Conservation (phyloP, 2,329 filamentous ascomycete genomes). For the Xylaria sp. region DNA sequence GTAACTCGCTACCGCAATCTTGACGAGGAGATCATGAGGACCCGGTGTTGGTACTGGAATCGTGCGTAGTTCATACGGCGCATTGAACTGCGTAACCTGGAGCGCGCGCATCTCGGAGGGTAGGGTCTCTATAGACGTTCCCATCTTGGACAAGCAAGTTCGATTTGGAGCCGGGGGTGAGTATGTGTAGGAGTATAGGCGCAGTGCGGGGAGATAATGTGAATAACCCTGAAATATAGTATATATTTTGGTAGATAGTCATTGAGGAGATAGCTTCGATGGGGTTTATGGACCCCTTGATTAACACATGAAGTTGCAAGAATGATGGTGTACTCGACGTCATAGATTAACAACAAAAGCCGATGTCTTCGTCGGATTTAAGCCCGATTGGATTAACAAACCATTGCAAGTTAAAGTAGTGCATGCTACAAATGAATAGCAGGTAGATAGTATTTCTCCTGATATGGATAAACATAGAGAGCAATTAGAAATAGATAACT, state of each 20-base stretch:
- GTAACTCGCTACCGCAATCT: constrained; percentile 63
- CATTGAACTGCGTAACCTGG: constrained; percentile 51
- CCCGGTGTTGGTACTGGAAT: constrained; percentile 56
- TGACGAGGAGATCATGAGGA: constrained; percentile 63
- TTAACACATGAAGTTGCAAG: background rate
- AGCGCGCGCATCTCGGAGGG: constrained; percentile 42
- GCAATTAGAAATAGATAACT: too few relatives aligned
- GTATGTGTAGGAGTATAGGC: background rate
- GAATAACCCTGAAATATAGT: too few relatives aligned
- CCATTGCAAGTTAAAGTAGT: background rate
- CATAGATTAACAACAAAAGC: background rate
- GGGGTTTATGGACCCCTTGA: too few relatives aligned
- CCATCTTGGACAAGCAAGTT: constrained; percentile 2
- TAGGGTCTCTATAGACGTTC: background rate
- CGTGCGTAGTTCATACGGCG: constrained; percentile 59
- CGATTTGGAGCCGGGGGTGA: background rate
- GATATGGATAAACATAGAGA: background rate
- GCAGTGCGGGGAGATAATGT: background rate
- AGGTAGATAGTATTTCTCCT: background rate
- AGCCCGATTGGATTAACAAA: background rate
- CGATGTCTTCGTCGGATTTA: background rate
- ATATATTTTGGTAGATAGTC: too few relatives aligned
- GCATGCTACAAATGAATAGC: background rate
- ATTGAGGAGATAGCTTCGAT: background rate
- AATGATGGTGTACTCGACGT: background rate